Conservation (phyloP, 805 yeast genomes). For the Starmerella vitae region DNA sequence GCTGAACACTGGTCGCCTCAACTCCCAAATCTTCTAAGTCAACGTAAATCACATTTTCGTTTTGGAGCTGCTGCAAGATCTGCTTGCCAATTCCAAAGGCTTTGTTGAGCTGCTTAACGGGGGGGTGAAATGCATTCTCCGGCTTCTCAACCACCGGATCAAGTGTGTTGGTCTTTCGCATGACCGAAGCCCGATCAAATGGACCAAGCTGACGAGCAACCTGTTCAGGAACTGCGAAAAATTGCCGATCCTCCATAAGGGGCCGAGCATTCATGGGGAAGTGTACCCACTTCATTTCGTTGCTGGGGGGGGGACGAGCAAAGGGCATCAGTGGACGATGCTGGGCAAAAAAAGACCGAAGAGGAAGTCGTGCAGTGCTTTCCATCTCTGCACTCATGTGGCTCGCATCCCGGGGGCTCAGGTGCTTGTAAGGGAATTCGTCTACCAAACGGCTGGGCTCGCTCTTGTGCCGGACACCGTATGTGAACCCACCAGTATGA, state of each 20-base stretch:
- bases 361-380: constrained; percentile 19
- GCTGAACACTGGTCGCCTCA: constrained; percentile 29
- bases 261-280: constrained; percentile 9
- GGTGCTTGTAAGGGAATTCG: constrained; percentile 18
- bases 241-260: constrained; percentile 6
- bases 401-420: constrained; percentile 16
- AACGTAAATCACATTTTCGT: neutral
- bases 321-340: constrained; percentile 35
- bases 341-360: constrained; percentile 35
- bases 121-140: neutral
- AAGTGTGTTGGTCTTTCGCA: neutral
- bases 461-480: constrained; percentile 8
- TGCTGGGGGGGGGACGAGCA: constrained; percentile 12
- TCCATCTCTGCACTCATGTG: constrained; percentile 21
- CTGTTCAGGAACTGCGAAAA: constrained; percentile 26
- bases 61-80: constrained; percentile 9
- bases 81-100: constrained; percentile 10
- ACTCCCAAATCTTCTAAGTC: constrained; percentile 16
- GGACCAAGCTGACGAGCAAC: constrained; percentile 30
- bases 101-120: neutral
- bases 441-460: constrained; percentile 9
- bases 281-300: constrained; percentile 21
- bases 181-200: constrained; percentile 18
- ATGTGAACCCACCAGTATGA: too few relatives aligned
- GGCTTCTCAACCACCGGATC: neutral